Conservation (phyloP, 495 filamentous ascomycete genomes). For the Aspergillus leporis region DNA sequence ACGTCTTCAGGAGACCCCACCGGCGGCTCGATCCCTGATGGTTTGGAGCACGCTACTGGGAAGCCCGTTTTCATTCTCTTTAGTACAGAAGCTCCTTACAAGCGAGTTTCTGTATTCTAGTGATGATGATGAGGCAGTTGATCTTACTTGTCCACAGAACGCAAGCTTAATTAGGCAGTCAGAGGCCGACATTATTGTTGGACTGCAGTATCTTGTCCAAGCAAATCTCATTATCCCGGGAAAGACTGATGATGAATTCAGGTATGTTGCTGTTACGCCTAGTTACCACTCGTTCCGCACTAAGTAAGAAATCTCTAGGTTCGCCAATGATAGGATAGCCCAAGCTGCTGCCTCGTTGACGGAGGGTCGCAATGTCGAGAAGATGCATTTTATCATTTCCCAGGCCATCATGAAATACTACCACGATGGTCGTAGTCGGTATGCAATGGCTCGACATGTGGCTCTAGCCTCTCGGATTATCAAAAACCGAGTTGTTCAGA, state of each 20-base stretch:
- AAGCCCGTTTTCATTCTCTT: conserved; percentile 72
- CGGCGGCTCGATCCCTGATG: conserved; percentile 71
- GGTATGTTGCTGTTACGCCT: conserved; percentile 28
- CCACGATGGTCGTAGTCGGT: conserved; percentile 57
- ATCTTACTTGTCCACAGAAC: conserved; percentile 37
- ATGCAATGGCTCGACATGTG: conserved; percentile 73
- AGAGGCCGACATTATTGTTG: conserved; percentile 62
- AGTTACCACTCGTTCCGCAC: conserved; percentile 33
- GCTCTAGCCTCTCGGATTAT: conserved; percentile 73
- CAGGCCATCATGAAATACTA: conserved; percentile 74
- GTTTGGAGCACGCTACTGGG: conserved; percentile 85
- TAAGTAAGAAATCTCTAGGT: conserved; percentile 40
- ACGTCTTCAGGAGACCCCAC: conserved; percentile 72
- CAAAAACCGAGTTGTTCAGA: conserved; percentile 55
- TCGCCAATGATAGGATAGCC: conserved; percentile 81
- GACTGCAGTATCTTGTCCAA: conserved; percentile 75
- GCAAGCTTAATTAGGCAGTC: conserved; percentile 33
- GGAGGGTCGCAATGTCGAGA: conserved; percentile 63
- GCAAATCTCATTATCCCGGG: conserved; percentile 73
- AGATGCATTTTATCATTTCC: conserved; percentile 88
- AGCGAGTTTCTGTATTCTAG: conserved; percentile 63
- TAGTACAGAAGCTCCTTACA: conserved; percentile 75
- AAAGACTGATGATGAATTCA: conserved; percentile 73
- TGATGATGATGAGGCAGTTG: conserved; percentile 32
- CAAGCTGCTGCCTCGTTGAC: conserved; percentile 69